These are phyloP conservation scores for Volvox reticuliferus DNA, from an alignment of 139 green algal genomes.

Conservation along the genomic window DNA sequence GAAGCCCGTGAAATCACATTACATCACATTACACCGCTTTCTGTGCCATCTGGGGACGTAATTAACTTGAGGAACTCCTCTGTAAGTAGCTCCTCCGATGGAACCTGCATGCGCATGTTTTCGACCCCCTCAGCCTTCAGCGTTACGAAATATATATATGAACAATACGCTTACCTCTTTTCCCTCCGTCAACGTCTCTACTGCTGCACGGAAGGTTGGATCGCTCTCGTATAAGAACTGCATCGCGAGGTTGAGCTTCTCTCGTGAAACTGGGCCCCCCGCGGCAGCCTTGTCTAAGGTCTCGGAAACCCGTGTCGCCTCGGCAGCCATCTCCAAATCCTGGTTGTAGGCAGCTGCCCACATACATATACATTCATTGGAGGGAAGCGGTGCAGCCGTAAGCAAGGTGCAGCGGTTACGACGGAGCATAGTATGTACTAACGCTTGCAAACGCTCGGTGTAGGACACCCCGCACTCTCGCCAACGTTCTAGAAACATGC, in stretches of 20 bases:
- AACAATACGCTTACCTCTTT: background rate
- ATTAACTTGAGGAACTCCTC: background rate
- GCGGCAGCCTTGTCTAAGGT: conserved; percentile 7
- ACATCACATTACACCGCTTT: background rate
- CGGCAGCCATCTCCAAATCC: conserved; percentile 6
- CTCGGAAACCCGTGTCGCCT: conserved; percentile 12
- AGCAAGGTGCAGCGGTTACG: background rate
- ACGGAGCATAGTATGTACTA: too few relatives aligned
- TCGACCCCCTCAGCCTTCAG: too few relatives aligned
- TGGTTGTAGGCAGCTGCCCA: conserved; percentile 2
- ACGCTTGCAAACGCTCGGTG: too few relatives aligned
- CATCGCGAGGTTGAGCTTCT: conserved; percentile 44
- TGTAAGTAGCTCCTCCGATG: background rate
- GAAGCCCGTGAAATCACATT: too few relatives aligned
- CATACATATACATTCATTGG: too few relatives aligned
- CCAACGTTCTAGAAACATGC: too few relatives aligned
- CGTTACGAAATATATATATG: too few relatives aligned
- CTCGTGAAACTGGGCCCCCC: conserved; percentile 2
- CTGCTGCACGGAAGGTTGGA: conserved; percentile 35
- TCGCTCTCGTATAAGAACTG: conserved; percentile 54
- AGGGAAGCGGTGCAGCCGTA: background rate
- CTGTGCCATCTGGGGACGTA: background rate
- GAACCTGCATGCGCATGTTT: background rate
- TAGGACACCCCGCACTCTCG: too few relatives aligned
- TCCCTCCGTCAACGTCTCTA: background rate